Evolutionary conservation across 2,329 filamentous ascomycete genomes (phyloP).

Genomic region (Sclerotinia borealis): DNA sequence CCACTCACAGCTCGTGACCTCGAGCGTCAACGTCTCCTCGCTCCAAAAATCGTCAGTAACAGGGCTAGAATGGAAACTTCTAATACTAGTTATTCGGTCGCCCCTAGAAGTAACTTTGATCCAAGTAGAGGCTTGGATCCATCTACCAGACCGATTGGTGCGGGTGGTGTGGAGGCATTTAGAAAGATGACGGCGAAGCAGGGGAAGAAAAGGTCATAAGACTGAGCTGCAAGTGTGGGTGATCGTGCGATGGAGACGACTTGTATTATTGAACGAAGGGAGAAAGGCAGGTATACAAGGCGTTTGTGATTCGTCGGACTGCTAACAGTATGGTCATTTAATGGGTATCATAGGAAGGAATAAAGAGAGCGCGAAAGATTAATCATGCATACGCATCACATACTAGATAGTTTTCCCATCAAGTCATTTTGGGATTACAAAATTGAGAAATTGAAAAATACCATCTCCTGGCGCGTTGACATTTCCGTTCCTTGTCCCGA

Average conservation of each 20-base stretch:
- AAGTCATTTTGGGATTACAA: background rate
- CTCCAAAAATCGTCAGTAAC: constrained; percentile 48
- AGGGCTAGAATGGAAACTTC: constrained; percentile 43
- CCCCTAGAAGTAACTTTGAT: constrained; percentile 53
- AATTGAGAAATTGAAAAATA: background rate
- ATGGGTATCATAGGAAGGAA: constrained; percentile 5
- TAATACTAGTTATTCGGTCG: constrained; percentile 33
- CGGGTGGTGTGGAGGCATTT: constrained; percentile 59
- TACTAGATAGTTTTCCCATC: background rate
- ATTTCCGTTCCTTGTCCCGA: background rate
- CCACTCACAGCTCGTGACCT: constrained; percentile 29
- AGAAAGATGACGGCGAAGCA: constrained; percentile 57
- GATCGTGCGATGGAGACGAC: background rate
- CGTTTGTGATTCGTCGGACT: constrained; percentile 4
- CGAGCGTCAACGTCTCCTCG: constrained; percentile 53
- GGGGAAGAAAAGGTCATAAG: constrained; percentile 38
- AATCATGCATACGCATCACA: background rate
- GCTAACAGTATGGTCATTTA: background rate
- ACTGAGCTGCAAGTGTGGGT: background rate
- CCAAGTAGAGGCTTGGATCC: constrained; percentile 44
- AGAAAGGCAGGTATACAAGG: background rate
- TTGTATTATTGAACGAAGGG: constrained; percentile 3
- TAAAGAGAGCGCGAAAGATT: background rate
- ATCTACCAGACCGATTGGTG: constrained; percentile 50
- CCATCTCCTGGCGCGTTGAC: background rate